Base-by-base conservation (phyloP, 148 eudicot genomes). In the Rhododendron kiyosumense region DNA sequence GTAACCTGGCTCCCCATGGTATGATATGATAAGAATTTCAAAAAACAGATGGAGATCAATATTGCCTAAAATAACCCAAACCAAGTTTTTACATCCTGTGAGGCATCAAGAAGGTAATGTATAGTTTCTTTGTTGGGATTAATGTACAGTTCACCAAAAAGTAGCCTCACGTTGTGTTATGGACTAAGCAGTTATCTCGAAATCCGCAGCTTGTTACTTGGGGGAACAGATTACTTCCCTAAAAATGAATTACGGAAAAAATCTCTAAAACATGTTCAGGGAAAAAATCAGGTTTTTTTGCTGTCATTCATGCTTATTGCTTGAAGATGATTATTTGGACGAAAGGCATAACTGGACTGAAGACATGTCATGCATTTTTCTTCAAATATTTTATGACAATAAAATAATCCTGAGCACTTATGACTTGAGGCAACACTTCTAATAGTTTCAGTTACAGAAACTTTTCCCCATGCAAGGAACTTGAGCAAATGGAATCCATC, bases 1-100 rank as follows among this genome's bases (percentile, higher is more conserved):
- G 83, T 91, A 86, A 96, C 86, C 98, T 96, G 95, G 89, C 89
- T 79, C 78, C 7, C 83, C 84, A 83, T 36, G 73, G 83, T 26
- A 77, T 74, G 45, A 80, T 76, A 69, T 14, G 52, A 75, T 11
- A 48, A 48, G 30, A 82, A 73, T 82, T 41, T 78, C 38, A 54
- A 36, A 81, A 69, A 2, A 65, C 41, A 63, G 3, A 85, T 24
- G 43, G 34, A 52, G 3, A 83, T 4, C 8, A 18, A 81, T 46
- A 30, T 17, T 13, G 43, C 28, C 52, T 45, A 43, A 83, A 49
- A 14, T 18, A 17, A 30, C 18, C n/a, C n/a, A 46, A 67, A 28
- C 69, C 78, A n/a, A 69, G 85, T 48, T 83, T 83, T 71, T 30
- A 83, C 79, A 83, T 69, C 30, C 7, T 71, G 38, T 13, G 38